Evolutionary conservation across 75 land plant genomes (phyloP).

Genomic region (Cunninghamia lanceolata): DNA sequence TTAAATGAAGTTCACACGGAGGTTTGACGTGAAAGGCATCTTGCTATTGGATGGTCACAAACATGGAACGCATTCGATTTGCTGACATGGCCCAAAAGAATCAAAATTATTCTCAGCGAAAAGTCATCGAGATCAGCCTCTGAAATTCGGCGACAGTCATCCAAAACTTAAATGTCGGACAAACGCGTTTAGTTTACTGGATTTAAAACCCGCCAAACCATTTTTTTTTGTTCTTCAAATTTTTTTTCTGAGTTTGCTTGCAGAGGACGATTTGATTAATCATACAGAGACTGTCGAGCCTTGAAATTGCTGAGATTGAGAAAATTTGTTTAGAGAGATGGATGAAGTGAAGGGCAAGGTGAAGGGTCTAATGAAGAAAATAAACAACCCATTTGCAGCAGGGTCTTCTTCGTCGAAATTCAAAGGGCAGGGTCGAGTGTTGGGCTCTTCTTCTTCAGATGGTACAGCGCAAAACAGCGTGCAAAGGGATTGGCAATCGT

Average conservation of each 20-base stretch:
- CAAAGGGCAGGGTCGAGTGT: slow-evolving; percentile 66
- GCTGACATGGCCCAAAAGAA: not conserved
- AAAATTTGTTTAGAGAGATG: slow-evolving; percentile 24
- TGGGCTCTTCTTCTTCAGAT: slow-evolving; percentile 37
- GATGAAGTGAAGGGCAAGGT: slow-evolving; percentile 76
- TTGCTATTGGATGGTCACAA: too few species aligned
- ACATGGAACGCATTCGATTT: not conserved
- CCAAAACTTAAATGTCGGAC: too few species aligned
- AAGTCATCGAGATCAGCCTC: too few species aligned
- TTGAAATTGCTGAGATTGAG: not conserved
- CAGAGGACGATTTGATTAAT: not conserved
- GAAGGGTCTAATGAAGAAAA: slow-evolving; percentile 80
- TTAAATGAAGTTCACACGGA: too few species aligned
- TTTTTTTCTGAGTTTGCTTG: not conserved
- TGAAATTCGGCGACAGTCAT: too few species aligned
- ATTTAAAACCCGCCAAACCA: too few species aligned
- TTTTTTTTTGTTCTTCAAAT: too few species aligned
- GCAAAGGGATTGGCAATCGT: slow-evolving; percentile 19
- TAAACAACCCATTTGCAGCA: slow-evolving; percentile 65
- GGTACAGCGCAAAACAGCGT: not conserved
- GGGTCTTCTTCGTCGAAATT: slow-evolving; percentile 46
- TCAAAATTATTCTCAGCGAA: not conserved
- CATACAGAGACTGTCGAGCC: not conserved
- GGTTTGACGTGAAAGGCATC: too few species aligned
- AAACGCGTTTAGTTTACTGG: too few species aligned